Percentiles rank a stretch among this genome's conserved stretches.
Evolutionary conservation across 306 rosid species (phyloP).

Genomic region (Glycyrrhiza uralensis): DNA sequence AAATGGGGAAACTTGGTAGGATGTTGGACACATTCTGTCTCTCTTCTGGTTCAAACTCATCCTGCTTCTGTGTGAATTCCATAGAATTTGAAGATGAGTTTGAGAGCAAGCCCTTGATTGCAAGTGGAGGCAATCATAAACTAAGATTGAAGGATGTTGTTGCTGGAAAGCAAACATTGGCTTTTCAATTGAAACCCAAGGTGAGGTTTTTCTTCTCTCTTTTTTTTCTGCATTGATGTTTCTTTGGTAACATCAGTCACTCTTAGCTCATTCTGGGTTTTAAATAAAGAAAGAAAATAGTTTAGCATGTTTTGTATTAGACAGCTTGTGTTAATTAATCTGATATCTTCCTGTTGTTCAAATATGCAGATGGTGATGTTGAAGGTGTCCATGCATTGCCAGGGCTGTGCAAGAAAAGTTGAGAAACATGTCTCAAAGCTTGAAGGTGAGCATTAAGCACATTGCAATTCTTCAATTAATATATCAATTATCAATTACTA

Average conservation of each 20-base stretch:
- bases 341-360: background rate
- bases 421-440: constrained; percentile 88
- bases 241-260: background rate
- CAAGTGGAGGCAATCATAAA: constrained; percentile 37
- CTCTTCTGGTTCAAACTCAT: constrained; percentile 54
- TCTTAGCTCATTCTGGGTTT: background rate
- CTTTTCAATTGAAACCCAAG: constrained; percentile 91
- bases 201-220: constrained; percentile 36
- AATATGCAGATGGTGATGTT: constrained; percentile 66
- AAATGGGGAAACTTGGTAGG: constrained; percentile 78
- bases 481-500: too few relatives aligned
- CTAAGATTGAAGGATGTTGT: constrained; percentile 69
- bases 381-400: constrained; percentile 90
- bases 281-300: background rate
- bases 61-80: constrained; percentile 76
- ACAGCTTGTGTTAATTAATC: background rate
- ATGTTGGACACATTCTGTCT: constrained; percentile 54
- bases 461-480: background rate
- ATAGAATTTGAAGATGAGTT: constrained; percentile 52
- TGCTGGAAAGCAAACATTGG: constrained; percentile 70
- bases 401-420: constrained; percentile 87
- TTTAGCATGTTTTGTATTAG: background rate
- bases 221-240: background rate
- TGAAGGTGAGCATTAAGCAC: constrained; percentile 52
- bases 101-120: constrained; percentile 55